phyloP scores from a whole-genome alignment of 2,329 filamentous ascomycete genomes.

The Fusarium lateritium region DNA sequence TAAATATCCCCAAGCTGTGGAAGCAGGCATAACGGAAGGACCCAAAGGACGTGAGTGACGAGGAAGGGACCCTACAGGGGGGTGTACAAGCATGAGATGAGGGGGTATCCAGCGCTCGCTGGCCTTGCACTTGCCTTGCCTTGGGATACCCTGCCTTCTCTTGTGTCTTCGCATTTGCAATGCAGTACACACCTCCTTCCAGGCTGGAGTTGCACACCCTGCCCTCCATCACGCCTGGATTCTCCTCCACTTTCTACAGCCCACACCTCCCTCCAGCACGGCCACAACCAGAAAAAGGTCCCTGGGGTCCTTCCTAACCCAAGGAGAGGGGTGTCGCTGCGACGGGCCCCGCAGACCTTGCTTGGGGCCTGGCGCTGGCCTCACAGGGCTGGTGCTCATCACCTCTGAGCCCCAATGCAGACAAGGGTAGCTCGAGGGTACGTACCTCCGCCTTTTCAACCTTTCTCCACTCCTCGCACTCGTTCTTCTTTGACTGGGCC shows the following conservation, averaged over 20 bases:
- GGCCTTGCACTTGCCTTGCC: conserved; percentile 9
- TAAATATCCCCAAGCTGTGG: conserved; percentile 51
- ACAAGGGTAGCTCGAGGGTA: conserved; percentile 22
- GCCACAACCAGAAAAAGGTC: conserved; percentile 43
- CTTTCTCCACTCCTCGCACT: conserved; percentile 32
- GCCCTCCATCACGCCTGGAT: conserved; percentile 7
- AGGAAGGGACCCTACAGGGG: conserved; percentile 28
- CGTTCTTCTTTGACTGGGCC: conserved; percentile 13
- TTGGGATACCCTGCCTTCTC: conserved; percentile 14
- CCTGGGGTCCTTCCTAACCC: conserved; percentile 12
- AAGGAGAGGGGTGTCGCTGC: conserved; percentile 24
- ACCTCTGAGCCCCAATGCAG: conserved; percentile 36
- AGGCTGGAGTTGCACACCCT: conserved; percentile 25
- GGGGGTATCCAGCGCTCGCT: conserved; percentile 29
- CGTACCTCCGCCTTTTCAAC: conserved; percentile 45
- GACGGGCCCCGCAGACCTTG: conserved; percentile 24
- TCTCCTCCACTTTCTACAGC: conserved; percentile 7
- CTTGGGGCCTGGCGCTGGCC: conserved; percentile 38
- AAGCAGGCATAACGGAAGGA: conserved; percentile 32
- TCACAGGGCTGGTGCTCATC: conserved; percentile 48
- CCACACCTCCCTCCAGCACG: conserved; percentile 32
- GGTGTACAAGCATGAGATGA: conserved; percentile 14
- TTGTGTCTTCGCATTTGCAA: conserved; percentile 21
- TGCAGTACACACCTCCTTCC: conserved; percentile 20
- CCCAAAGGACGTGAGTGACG: conserved; percentile 40